phyloP scores from a whole-genome alignment of 768 basidiomycete genomes.

The Pulveroboletus ravenelii region DNA sequence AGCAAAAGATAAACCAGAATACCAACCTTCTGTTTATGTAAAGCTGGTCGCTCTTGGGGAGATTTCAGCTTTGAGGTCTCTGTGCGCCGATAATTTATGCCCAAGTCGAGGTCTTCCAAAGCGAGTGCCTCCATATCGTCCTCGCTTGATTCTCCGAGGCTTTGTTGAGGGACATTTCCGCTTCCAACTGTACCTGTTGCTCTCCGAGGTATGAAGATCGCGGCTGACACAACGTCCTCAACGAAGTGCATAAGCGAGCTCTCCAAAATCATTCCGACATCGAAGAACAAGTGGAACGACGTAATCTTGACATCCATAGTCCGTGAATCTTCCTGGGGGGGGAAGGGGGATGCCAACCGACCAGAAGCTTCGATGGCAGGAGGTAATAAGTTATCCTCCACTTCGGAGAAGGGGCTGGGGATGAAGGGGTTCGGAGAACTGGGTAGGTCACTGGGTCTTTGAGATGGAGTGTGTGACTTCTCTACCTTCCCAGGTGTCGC shows the following conservation, averaged over 20 bases:
- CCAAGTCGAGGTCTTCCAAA: slow-evolving; percentile 56
- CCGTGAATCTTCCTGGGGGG: slow-evolving; percentile 1
- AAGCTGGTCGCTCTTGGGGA: slow-evolving; percentile 3
- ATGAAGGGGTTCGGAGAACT: slow-evolving; percentile 17
- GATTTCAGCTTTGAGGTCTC: slow-evolving; percentile 5
- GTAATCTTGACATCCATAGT: slow-evolving; percentile 38
- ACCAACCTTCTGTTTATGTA: slow-evolving; percentile 17
- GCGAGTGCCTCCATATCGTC: slow-evolving; percentile 41
- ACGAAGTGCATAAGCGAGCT: slow-evolving; percentile 44
- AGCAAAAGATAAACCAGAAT: background rate
- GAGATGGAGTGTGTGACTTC: slow-evolving; percentile 18
- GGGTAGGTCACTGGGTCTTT: slow-evolving; percentile 11
- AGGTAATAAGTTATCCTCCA: slow-evolving; percentile 7
- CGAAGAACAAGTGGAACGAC: slow-evolving; percentile 76
- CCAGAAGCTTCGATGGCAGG: slow-evolving; percentile 21
- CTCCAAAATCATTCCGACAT: slow-evolving; percentile 47
- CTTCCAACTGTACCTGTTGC: background rate
- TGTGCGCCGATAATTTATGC: slow-evolving; percentile 39
- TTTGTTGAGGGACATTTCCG: background rate
- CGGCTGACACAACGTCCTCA: slow-evolving; percentile 34
- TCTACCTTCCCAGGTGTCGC: slow-evolving; percentile 14
- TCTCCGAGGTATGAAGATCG: slow-evolving; percentile 11
- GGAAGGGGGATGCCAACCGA: background rate
- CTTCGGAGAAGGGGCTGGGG: slow-evolving; percentile 14
- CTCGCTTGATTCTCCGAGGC: slow-evolving; percentile 3